Base-by-base conservation (phyloP, 495 filamentous ascomycete genomes). In the Aspergillus carlsbadensis region DNA sequence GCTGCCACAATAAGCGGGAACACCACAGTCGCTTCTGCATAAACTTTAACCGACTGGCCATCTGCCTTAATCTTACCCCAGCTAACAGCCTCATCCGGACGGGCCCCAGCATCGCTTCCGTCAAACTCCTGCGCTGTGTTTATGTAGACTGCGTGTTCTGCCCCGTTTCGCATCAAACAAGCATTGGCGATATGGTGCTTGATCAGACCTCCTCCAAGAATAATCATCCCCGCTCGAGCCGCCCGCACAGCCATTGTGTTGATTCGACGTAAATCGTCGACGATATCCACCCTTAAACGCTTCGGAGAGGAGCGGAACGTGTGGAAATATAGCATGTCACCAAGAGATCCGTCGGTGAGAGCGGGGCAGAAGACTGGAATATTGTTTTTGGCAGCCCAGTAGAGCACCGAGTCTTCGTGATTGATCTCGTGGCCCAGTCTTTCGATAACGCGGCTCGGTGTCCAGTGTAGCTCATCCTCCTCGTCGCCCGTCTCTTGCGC, bases 111-210 rank as follows among this genome's bases (percentile, higher is more conserved):
- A 79, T 98, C 95, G 58, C 90, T 95, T 0, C 94, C 95, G 70
- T 98, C 94, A 69, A 96, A 98, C 67, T 98, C 95, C 70, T 94
- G 89, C 0, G 83, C 94, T 1, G 95, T 97, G 69, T 98, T 98
- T 64, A 98, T 87, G 65, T 96, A 98, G 10, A 98, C 95, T 4
- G 94, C 95, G 59, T 87, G 90, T 69, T 98, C 94, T 10, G 94
- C 94, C 0, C 94, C 95, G 60, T 98, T 97, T 15, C 94, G 81
- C 94, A 98, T 98, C 62, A 98, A 66, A 64, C 89, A 94, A 3
- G 95, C 94, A 67, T 98, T 98, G 24, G 93, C 91, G 62, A 98
- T 98, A 65, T 98, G 94, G 64, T 98, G 94, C 74, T 98, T 98
- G 53, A 98, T 81, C 10, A 98, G 70, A 0, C 94, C 94, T 2